Base-by-base conservation (phyloP, 164 flowering plant genomes). In the Kalanchoe fedtschenkoi region DNA sequence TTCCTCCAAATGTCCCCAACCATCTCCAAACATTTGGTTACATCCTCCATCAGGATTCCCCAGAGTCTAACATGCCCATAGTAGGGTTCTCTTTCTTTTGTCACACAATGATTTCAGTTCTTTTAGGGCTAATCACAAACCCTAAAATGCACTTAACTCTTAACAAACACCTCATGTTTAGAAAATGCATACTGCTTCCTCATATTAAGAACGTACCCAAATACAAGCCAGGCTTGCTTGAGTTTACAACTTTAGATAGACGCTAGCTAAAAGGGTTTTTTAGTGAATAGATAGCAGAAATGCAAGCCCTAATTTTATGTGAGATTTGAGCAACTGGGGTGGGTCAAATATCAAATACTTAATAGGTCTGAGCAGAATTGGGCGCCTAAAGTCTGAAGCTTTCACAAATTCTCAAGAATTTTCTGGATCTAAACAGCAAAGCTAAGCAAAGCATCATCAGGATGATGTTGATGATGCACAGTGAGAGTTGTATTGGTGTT, bases 51-150 rank as follows among this genome's bases (percentile, higher is more conserved):
- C 26, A 38, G 41, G 19, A 51, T 51, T 38, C 17, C 19, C 22
- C 22, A 13, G 44, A 60, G 65, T 74, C 71, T 67, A 69, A 64
- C 69, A 24, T 65, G 39, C 42, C 71, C 68, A 47, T 67, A 62
- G 62, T 66, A 58, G 73, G 71, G 66, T 58, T 74, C 61, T 74
- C 61, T 30, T 70, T 56, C 35, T 42, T 16, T 30, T 26, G 13
- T 5, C 32, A 51, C 16, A 10, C 21, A 4, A 11, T 2, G 13
- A 47, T 47, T 47, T 21, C 54, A 22, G 11, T 22, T 47, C 13
- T 47, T 51, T 51, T 51, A 51, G 16, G 56, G 28, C 32, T 26
- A 26, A 51, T 51, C 56, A 24, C 30, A 26, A 51, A 7, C 32
- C 30, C 32, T 51, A 51, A 51, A 5, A 0, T 24, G 32, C 26